Conservation (phyloP, 768 basidiomycete species). For the Candolleomyces efflorescens region DNA sequence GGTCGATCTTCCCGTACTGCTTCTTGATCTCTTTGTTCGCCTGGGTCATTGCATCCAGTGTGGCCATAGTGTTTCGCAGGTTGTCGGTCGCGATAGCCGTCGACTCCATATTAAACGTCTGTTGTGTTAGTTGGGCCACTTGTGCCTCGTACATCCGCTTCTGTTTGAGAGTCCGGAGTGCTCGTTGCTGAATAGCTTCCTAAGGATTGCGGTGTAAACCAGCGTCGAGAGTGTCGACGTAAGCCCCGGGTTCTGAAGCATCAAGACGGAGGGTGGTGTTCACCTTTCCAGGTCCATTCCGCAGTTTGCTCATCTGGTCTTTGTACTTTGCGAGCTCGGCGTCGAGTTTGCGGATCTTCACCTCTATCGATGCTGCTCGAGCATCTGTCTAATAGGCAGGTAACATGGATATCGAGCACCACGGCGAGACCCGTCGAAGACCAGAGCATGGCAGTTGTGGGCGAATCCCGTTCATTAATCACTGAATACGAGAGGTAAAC, state of each 20-base stretch:
- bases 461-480: not conserved
- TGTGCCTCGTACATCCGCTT: slow-evolving; percentile 96
- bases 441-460: not conserved
- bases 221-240: not conserved
- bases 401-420: slow-evolving; percentile 2
- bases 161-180: slow-evolving; percentile 88
- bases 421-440: not conserved
- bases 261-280: slow-evolving; percentile 5
- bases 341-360: slow-evolving; percentile 95
- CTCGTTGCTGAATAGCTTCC: slow-evolving; percentile 93
- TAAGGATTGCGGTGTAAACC: slow-evolving; percentile 22
- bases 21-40: slow-evolving; percentile 97
- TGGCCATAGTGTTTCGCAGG: slow-evolving; percentile 97
- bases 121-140: slow-evolving; percentile 85
- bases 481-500: not conserved
- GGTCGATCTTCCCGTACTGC: slow-evolving; percentile 95
- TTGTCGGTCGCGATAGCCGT: slow-evolving; percentile 96
- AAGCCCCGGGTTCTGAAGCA: not conserved
- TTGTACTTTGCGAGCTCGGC: slow-evolving; percentile 89
- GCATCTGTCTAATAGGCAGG: slow-evolving; percentile 70
- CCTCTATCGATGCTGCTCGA: slow-evolving; percentile 84
- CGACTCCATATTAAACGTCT: slow-evolving; percentile 98
- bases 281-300: slow-evolving; percentile 95
- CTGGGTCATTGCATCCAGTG: slow-evolving; percentile 91
- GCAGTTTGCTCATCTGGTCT: slow-evolving; percentile 92